phyloP scores from a whole-genome alignment of 1,284 basidiomycete genomes.

The Boletus hoseneyae region DNA sequence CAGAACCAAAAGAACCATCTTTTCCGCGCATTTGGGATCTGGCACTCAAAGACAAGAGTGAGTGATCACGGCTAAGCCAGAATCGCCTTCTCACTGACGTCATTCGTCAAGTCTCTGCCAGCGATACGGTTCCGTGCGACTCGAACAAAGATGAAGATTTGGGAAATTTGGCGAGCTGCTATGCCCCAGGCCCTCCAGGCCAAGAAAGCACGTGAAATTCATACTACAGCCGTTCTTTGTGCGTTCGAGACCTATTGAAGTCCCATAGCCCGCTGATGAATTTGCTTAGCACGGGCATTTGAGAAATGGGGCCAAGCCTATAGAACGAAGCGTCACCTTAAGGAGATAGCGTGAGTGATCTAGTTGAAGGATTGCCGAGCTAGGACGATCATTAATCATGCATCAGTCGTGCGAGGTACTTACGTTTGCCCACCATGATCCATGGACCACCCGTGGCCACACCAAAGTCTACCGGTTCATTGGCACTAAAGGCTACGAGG shows the following conservation, averaged over 20 bases:
- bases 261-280: conserved; percentile 12
- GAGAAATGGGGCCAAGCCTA: conserved; percentile 64
- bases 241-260: conserved; percentile 30
- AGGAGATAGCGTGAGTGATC: conserved; percentile 72
- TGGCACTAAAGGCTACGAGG: conserved; percentile 24
- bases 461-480: conserved; percentile 19
- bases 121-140: conserved; percentile 70
- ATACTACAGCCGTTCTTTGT: conserved; percentile 58
- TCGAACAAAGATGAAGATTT: conserved; percentile 56
- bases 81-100: conserved; percentile 15
- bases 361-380: conserved; percentile 8
- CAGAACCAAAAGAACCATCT: conserved; percentile 58
- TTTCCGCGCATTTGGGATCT: conserved; percentile 64
- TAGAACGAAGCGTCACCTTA: conserved; percentile 66
- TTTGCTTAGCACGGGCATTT: conserved; percentile 49
- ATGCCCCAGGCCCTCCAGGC: conserved; percentile 67
- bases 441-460: conserved; percentile 26
- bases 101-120: conserved; percentile 55
- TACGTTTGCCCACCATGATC: conserved; percentile 57
- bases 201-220: conserved; percentile 60
- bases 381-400: conserved; percentile 20
- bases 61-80: conserved; percentile 15
- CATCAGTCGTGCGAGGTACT: conserved; percentile 58
- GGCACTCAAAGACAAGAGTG: conserved; percentile 72
- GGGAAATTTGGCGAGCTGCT: conserved; percentile 61